Evolutionary conservation across 2,329 filamentous ascomycete genomes (phyloP), one percentile per base, ranked within the genome.

Genomic region (Neofusicoccum kwambonambiense): DNA sequence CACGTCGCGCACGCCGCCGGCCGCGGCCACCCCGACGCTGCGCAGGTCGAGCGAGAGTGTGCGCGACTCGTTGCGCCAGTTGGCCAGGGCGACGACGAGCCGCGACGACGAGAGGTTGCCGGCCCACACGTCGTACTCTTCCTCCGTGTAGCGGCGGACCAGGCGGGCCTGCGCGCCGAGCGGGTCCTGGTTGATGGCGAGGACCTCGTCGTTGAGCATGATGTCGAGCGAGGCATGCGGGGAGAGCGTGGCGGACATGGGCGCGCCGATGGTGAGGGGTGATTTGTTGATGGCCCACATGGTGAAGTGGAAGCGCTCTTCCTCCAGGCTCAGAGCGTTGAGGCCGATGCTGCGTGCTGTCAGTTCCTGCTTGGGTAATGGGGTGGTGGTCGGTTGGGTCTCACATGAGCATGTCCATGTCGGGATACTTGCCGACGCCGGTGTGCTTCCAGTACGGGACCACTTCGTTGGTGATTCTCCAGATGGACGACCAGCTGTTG

Each of bases 171-270:
- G 83, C 62, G 81, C 74, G 0, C 79, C 84, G 0, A 87, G 72
- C 0, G 80, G 66, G 68, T 88, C 86, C 68, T 88, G 85, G 68
- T 87, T 87, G 69, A 86, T 83, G 0, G 81, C 81, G 27, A 88
- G 83, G 22, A 86, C 80, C 63, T 86, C 84, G 31, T 79, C 75
- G 71, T 87, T 87, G 1, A 75, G 76, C 52, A 80, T 66, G 52
- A 78, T 71, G 22, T 65, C 62, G 19, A 66, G 57, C 3, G 61
- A 63, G 22, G 35, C 61, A 6, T 42, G 37, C 6, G 49, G 49
- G 8, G 50, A 13, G 44, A 27, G 35, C 13, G 61, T 9, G 70
- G 70, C 13, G 15, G 35, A 27, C 22, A 63, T 42, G 13, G 49
- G 61, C 2, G 77, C 76, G 6, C 79, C 77, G 54, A 81, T 78